Base-by-base conservation (phyloP, 2,329 filamentous ascomycete species). In the Trichocomaceae sp. region DNA sequence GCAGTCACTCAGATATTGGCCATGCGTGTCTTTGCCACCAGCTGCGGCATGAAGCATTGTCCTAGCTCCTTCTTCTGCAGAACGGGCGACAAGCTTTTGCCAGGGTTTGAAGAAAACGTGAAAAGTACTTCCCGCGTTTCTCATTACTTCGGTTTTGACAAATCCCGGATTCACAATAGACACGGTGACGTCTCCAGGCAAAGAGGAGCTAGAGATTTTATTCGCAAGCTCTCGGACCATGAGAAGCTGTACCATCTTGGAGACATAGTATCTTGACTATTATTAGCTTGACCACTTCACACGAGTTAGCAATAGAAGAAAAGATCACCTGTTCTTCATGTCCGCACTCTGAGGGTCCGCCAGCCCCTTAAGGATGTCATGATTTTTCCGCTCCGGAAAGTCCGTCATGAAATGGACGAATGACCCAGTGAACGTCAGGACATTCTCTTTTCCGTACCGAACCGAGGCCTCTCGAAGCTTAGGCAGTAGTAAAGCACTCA, bases 401-500 rank as follows among this genome's bases (percentile, higher is more conserved):
- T 47, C 39, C 10, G 52, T 49, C 37, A 48, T 54, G 35, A 26
- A 47, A 50, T 54, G 52, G 7, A 49, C 52, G 23, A 47, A 49
- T 10, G 52, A 54, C 12, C 46, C 52, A 6, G 47, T 54, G 4
- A 50, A 51, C 6, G 39, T 44, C 23, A 54, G n/a, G 10, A 37
- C 33, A 7, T n/a, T 29, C 37, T 48, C 47, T 41, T 44, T 49
- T 26, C 22, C 17, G 7, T 26, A 54, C 8, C 31, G 19, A 8
- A 47, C 20, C 1, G 58, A 13, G 59, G 64, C 45, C 1, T 54
- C 39, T 20, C 46, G 46, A 10, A 54, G 39, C n/a, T 42, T 44
- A 3, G 52, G 52, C 15, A 67, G 31, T 3, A 65, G 39, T 22
- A 61, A 37, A 20, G 62, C 56, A 8, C 59, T 59, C 15, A 65